Evolutionary conservation across 2,329 filamentous ascomycete species (phyloP), one percentile per base, ranked within the genome.

Genomic region (Aspergillus ochraceus): DNA sequence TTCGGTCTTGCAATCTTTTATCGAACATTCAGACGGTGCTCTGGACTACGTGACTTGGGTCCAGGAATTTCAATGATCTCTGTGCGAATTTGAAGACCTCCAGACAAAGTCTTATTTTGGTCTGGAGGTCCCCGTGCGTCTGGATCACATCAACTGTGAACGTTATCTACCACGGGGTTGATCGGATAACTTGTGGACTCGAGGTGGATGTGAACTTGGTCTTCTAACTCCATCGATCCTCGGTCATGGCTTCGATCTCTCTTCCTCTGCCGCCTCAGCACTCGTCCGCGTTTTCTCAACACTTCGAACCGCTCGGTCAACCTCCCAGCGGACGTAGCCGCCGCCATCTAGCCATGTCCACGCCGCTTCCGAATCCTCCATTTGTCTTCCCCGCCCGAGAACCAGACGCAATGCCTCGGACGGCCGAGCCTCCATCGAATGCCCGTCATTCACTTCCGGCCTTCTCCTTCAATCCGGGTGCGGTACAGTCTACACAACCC

Each of bases 371-470:
- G 51, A 89, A 89, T 55, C 87, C 88, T 30, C 83, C 82, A 6
- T 90, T 90, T 68, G 81, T 86, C 59, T 90, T 90, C 66, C 88
- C 87, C 74, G 78, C 68, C 24, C 67, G 68, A 50, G 75, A 81
- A 8, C 72, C 82, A 6, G 58, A 59, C 30, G 22, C 60, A 54
- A 46, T 61, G 12, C 54, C 56, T 10, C 59, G 60, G 45, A 76
- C 79, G 20, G 80, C 82, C 1, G 78, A 3, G 78, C 82, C 29
- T 2, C 45, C 80, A 81, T 47, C 83, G 83, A 56, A 77, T 79
- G 67, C 86, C 85, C 58, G 68, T 52, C 59, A 59, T 17, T 65
- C 74, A 19, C 71, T 78, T 26, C 76, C 76, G 24, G 67, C 73
- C 22, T 75, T 77, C 55, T 76, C 74, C 6, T 75, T 76, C 65